Conservation (phyloP, 1,284 basidiomycete genomes). For the Marasmius oreades region DNA sequence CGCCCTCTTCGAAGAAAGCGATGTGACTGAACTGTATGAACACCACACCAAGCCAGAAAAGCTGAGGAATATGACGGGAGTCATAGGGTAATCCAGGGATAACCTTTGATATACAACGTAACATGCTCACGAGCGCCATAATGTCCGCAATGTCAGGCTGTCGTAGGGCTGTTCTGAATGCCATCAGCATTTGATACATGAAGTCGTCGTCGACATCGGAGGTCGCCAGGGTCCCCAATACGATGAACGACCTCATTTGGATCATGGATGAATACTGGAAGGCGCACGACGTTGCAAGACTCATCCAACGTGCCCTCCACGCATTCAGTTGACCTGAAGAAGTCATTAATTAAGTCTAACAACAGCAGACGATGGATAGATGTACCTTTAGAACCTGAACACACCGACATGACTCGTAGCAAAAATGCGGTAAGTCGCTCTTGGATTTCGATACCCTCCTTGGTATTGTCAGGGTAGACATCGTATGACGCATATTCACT, state of each 20-base stretch:
- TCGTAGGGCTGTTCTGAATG: conserved; percentile 64
- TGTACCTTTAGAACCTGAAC: conserved; percentile 68
- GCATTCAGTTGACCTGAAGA: conserved; percentile 77
- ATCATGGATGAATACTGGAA: conserved; percentile 91
- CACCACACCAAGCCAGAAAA: conserved; percentile 86
- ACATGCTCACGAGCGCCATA: conserved; percentile 80
- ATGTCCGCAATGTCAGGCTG: conserved; percentile 69
- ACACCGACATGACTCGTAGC: conserved; percentile 59
- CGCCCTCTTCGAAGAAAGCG: conserved; percentile 71
- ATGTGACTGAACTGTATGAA: conserved; percentile 76
- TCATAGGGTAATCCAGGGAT: conserved; percentile 65
- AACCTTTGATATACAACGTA: conserved; percentile 78
- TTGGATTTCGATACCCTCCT: conserved; percentile 59
- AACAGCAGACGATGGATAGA: conserved; percentile 8
- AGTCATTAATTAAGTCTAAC: not conserved
- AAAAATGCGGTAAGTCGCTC: conserved; percentile 69
- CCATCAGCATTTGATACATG: conserved; percentile 85
- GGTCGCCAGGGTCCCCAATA: conserved; percentile 76
- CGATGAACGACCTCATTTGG: conserved; percentile 86
- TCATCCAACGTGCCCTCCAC: conserved; percentile 94
- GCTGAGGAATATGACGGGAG: conserved; percentile 69
- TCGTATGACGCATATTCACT: conserved; percentile 63
- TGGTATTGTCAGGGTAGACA: conserved; percentile 41
- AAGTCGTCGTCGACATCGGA: conserved; percentile 86
- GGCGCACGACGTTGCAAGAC: conserved; percentile 85